These are phyloP conservation scores for Coix lacrymajobi DNA, from an alignment of 176 grass and related monocot species.

Conservation along the genomic window DNA sequence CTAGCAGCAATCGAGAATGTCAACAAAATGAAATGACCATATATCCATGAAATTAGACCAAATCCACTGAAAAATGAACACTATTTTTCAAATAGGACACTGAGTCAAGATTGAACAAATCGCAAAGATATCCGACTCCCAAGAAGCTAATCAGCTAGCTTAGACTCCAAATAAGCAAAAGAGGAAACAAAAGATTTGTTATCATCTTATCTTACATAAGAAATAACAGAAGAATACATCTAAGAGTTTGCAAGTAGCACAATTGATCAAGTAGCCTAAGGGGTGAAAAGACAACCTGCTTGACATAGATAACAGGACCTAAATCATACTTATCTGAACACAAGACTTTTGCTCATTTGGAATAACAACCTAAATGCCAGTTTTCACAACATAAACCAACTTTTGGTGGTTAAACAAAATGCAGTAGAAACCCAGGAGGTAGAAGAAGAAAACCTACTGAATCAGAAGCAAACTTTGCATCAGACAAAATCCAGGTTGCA, in stretches of 20 bases:
- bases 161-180: background rate
- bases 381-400: background rate
- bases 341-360: background rate
- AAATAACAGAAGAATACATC: background rate
- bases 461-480: conserved; percentile 60
- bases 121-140: background rate
- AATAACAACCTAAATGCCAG: background rate
- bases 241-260: background rate
- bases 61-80: background rate
- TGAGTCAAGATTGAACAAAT: background rate
- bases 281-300: background rate
- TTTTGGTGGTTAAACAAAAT: conserved; percentile 7
- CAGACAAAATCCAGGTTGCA: conserved; percentile 76
- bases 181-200: background rate
- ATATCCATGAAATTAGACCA: background rate
- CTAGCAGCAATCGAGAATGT: background rate
- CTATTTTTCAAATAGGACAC: background rate
- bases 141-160: background rate
- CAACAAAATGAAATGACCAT: background rate
- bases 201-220: background rate
- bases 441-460: conserved; percentile 44
- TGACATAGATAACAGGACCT: background rate
- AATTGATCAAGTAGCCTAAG: background rate
- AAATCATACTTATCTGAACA: background rate
- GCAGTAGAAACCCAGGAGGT: background rate